Evolutionary conservation across 257 asterid genomes (phyloP).

Genomic region (Fraxinus quadrangulata): DNA sequence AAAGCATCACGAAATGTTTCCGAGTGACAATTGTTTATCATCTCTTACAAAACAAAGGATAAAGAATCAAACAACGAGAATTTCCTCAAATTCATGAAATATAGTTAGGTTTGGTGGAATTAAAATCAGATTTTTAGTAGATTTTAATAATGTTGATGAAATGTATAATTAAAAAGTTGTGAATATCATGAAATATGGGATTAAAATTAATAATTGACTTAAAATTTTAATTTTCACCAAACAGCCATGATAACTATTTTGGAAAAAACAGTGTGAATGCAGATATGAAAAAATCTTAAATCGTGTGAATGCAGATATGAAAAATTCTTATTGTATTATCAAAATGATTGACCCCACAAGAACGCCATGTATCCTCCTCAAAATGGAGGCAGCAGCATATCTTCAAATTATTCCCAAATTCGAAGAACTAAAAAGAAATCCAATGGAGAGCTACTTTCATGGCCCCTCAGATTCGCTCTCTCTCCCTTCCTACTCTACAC

Average conservation of each 20-base stretch:
- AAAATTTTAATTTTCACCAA: too few species aligned
- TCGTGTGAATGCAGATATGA: neutral
- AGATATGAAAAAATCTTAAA: too few species aligned
- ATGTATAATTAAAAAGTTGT: too few species aligned
- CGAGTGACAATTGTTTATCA: too few species aligned
- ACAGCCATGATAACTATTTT: too few species aligned
- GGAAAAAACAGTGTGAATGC: neutral
- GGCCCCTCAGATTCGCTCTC: conserved; percentile 29
- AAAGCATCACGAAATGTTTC: too few species aligned
- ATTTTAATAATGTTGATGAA: too few species aligned
- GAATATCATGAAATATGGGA: too few species aligned
- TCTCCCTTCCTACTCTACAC: conserved; percentile 1
- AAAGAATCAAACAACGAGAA: neutral
- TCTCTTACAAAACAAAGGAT: neutral
- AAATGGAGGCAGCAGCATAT: conserved; percentile 11
- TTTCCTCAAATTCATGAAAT: neutral
- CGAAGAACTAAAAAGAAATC: conserved; percentile 5
- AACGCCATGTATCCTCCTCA: neutral
- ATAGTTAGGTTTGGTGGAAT: too few species aligned
- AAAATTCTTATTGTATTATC: neutral
- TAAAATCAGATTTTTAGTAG: too few species aligned
- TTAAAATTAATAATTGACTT: too few species aligned
- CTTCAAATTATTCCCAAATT: conserved; percentile 20
- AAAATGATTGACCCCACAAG: neutral
- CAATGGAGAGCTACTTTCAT: conserved; percentile 15